A percentile compares a stretch with the other conserved stretches of the same genome.
phyloP scores from a whole-genome alignment of 768 basidiomycete species.

The Termitomyces titanicus region DNA sequence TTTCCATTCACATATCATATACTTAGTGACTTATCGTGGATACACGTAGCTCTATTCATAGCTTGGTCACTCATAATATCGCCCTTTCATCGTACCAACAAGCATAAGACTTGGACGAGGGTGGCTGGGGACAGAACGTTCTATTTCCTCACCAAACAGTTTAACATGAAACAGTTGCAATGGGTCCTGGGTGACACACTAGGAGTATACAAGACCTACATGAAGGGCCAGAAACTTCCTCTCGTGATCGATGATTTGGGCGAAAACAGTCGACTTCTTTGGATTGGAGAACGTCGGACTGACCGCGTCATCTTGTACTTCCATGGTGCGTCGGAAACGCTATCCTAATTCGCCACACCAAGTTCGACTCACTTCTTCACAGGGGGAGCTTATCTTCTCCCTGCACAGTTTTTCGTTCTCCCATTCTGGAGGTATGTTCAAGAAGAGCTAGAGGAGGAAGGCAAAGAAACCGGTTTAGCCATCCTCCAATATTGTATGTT shows the following conservation, averaged over 20 bases:
- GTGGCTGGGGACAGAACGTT: constrained; percentile 16
- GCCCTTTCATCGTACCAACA: constrained; percentile 19
- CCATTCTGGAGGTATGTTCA: constrained; percentile 23
- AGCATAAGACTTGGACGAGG: constrained; percentile 20
- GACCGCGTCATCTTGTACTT: constrained; percentile 29
- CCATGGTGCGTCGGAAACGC: constrained; percentile 23
- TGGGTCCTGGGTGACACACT: constrained; percentile 18
- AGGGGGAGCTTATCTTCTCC: constrained; percentile 28
- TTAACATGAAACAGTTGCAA: constrained; percentile 24
- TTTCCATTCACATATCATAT: neutral
- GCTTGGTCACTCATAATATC: constrained; percentile 20
- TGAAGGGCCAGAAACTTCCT: constrained; percentile 18
- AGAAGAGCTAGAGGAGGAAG: constrained; percentile 7
- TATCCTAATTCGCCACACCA: neutral
- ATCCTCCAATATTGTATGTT: constrained; percentile 22
- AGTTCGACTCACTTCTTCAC: neutral
- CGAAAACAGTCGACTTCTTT: constrained; percentile 24
- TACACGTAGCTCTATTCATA: constrained; percentile 15
- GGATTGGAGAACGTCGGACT: constrained; percentile 28
- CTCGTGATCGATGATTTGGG: constrained; percentile 24
- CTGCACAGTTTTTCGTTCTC: constrained; percentile 15
- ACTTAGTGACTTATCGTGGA: neutral
- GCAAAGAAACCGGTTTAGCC: constrained; percentile 19
- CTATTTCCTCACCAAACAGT: constrained; percentile 5
- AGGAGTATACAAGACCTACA: constrained; percentile 20